A percentile compares a stretch with the other conserved stretches of the same genome.
Conservation (phyloP, 148 eudicot genomes). For the Chenopodium suecicum region DNA sequence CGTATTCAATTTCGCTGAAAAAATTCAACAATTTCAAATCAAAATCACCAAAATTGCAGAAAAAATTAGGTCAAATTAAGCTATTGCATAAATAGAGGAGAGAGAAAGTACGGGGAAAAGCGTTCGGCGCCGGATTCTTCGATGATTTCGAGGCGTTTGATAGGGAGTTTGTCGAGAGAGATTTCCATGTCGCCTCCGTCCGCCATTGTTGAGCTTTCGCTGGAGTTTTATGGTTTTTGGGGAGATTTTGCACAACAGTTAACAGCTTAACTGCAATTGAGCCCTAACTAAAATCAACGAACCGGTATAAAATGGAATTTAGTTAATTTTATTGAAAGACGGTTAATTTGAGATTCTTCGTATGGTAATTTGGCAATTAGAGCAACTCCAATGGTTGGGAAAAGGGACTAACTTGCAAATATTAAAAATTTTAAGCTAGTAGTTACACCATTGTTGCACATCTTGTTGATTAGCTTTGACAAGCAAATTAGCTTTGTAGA, state of each 20-base stretch:
- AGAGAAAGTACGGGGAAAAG: constrained; percentile 58
- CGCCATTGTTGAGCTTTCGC: constrained; percentile 40
- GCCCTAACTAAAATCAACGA: background rate
- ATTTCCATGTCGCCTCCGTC: constrained; percentile 48
- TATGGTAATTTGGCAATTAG: no score
- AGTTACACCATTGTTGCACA: no score
- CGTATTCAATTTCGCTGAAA: constrained; percentile 67
- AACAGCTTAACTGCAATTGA: background rate
- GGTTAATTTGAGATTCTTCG: no score
- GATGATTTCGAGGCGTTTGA: constrained; percentile 69
- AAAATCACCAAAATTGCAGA: background rate
- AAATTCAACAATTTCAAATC: background rate
- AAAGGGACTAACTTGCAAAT: no score
- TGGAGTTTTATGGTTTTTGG: background rate
- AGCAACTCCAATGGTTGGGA: no score
- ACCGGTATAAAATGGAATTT: no score
- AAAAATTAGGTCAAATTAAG: background rate
- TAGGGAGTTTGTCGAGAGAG: constrained; percentile 88
- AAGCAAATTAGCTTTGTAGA: no score
- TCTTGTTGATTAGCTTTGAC: no score
- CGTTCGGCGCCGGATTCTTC: constrained; percentile 87
- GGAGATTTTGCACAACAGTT: background rate
- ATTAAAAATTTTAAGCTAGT: no score
- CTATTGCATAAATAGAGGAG: background rate
- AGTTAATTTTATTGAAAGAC: no score